Base-by-base conservation (phyloP, 2,329 filamentous ascomycete genomes). In the Rutstroemia sydowiana region DNA sequence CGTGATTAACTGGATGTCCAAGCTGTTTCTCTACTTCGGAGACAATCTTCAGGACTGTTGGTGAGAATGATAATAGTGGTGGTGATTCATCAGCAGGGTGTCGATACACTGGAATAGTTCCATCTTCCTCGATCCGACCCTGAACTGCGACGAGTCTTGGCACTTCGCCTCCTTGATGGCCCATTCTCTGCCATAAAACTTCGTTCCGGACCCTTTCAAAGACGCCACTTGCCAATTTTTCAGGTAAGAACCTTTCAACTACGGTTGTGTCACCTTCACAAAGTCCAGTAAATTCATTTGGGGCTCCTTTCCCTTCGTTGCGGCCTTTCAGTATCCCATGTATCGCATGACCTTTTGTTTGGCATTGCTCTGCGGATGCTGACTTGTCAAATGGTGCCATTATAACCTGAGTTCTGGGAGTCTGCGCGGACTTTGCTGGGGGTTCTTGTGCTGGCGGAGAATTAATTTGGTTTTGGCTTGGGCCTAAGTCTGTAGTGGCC, bases 101-200 rank as follows among this genome's bases (percentile, higher is more conserved):
- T 13, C 93, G 86, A 68, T 98, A 98, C n/a, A 97, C 77, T 20
- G 93, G 93, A 66, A 87, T 84, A 58, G 76, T 84, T 16, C 87
- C 88, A 61, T 92, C 83, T 0, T 73, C 65, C 36, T 74, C 75
- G 28, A 90, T 73, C 14, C 78, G 73, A 3, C 91, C 93, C 67
- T 97, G 91, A 18, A 95, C 90, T 45, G 89, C 90, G 6, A 97
- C 88, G 2, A 96, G 79, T 34, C 93, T 83, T 40, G 93, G 93
- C 0, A 97, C 93, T 61, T 93, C 86, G 23, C 93, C 91, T 31
- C 88, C 88, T 58, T 92, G 85, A 61, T 97, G 93, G 40, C 84
- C 85, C 93, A 98, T 97, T 58, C 80, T 85, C 65, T 92, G 85
- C 90, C 92, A 98, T 59, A 77, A 73, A 0, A 96, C 82, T 66